Base-by-base conservation (phyloP, 331 rosid species). In the Dryas integrifolia region DNA sequence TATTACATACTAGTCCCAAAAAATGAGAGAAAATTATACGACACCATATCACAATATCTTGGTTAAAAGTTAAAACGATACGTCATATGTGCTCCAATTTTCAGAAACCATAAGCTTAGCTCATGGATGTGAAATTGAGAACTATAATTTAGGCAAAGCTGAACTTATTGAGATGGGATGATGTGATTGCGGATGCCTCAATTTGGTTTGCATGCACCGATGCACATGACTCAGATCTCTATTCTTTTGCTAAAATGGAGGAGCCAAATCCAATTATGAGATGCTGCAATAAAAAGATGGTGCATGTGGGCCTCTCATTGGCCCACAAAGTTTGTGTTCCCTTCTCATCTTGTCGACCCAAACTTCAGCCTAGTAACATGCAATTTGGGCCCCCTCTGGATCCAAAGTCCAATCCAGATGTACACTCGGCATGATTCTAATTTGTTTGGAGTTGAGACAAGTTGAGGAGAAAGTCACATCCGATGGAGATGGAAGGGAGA, bases 361-460 rank as follows among this genome's bases (percentile, higher is more conserved):
- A 39, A 10, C 50, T 56, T 65, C 11, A 58, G 64, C 58, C 53
- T 26, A 49, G 51, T 72, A 72, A 65, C 82, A 72, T 65, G 82
- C 70, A 57, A 35, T 43, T 72, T 21, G 74, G 69, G 82, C 7
- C 65, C 74, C 63, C 8, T 24, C 2, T 6, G n/a, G 43, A 12
- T 21, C 46, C 62, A 16, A 63, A n/a, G 11, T 51, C 45, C 10
- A 38, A 58, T 46, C 51, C 7, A 6, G 9, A 50, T 35, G 6
- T 9, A 14, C 59, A 50, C 44, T 38, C 13, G 72, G 35, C 60
- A 39, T 0, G 0, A 51, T 35, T 38, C 48, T 51, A 50, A 10
- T 68, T 50, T 38, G 9, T 24, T 24, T 2, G 51, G 26, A 41
- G 48, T 39, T 7, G 16, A 35, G 18, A 59, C 16, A 30, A 30